Evolutionary conservation across 2,329 filamentous ascomycete species (phyloP).

Genomic region (Harringtonia lauricola): DNA sequence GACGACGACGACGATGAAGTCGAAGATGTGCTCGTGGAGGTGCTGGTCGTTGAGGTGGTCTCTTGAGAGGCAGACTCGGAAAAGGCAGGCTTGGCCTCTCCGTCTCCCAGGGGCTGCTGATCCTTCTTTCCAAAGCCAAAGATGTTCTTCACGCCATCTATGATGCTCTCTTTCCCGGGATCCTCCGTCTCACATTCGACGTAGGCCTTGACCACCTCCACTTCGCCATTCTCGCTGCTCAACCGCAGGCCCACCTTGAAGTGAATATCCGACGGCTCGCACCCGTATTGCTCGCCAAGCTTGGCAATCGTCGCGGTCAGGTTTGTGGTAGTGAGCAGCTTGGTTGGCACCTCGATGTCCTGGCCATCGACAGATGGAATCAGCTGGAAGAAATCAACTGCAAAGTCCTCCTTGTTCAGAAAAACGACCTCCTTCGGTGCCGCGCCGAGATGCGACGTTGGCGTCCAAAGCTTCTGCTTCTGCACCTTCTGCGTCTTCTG

Average conservation of each 20-base stretch:
- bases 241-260: constrained; percentile 72
- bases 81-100: constrained; percentile 26
- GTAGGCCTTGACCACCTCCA: constrained; percentile 63
- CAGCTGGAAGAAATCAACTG: constrained; percentile 69
- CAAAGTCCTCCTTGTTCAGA: constrained; percentile 71
- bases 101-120: constrained; percentile 61
- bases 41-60: background rate
- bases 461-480: constrained; percentile 73
- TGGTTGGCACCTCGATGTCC: constrained; percentile 47
- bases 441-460: constrained; percentile 62
- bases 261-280: constrained; percentile 63
- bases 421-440: constrained; percentile 77
- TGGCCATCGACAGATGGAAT: constrained; percentile 36
- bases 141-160: constrained; percentile 91
- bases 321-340: constrained; percentile 67
- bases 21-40: background rate
- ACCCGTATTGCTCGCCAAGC: constrained; percentile 69
- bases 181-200: constrained; percentile 78
- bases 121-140: constrained; percentile 85
- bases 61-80: background rate
- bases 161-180: constrained; percentile 63
- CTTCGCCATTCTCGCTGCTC: constrained; percentile 62
- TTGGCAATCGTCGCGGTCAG: constrained; percentile 71
- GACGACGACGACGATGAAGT: constrained; percentile 8
- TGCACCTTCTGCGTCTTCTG: constrained; percentile 54